Base-by-base conservation (phyloP, 1,284 basidiomycete species). In the Neonothopanus nambi region DNA sequence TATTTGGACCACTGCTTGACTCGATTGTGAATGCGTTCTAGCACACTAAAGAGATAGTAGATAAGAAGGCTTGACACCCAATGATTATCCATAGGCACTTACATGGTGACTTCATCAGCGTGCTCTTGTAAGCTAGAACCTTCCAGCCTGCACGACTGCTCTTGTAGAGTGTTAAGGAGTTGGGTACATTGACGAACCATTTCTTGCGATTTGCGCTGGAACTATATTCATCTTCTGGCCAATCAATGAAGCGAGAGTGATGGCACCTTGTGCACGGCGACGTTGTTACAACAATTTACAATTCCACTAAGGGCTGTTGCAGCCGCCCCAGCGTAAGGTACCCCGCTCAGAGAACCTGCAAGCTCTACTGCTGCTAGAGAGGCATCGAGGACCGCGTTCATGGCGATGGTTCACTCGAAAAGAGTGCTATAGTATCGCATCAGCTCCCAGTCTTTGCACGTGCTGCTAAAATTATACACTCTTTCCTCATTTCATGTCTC, bases 51-150 rank as follows among this genome's bases (percentile, higher is more conserved):
- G n/a, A n/a, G n/a, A n/a, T 15, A 41, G 26, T 26, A 12, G 5
- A 8, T 23, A 26, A 26, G 17, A 45, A 30, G 3, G 5, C 17
- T 42, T 20, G 39, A 24, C 26, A 9, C 8, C 26, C 9, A 4
- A 33, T 33, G 30, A 33, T 41, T 20, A 47, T 26, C 21, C 11
- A 26, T 24, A 2, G n/a, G 9, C 17, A 63, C 76, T 51, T 63
- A 81, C 81, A 58, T 62, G 49, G 70, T 67, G 23, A 76, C 65
- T 54, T 81, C 72, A 54, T 80, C 76, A 20, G 70, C 68, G n/a
- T 69, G 60, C 30, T 64, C 63, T 43, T 67, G 66, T 13, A 76
- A 62, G n/a, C 73, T 72, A 24, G 71, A 70, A 18, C 75, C 72
- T 36, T 68, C 68, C 37, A 78, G 57, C 38, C 63, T 59, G 33